phyloP scores from a whole-genome alignment of 2,329 filamentous ascomycete species.

The Cladobotryum protrusum region DNA sequence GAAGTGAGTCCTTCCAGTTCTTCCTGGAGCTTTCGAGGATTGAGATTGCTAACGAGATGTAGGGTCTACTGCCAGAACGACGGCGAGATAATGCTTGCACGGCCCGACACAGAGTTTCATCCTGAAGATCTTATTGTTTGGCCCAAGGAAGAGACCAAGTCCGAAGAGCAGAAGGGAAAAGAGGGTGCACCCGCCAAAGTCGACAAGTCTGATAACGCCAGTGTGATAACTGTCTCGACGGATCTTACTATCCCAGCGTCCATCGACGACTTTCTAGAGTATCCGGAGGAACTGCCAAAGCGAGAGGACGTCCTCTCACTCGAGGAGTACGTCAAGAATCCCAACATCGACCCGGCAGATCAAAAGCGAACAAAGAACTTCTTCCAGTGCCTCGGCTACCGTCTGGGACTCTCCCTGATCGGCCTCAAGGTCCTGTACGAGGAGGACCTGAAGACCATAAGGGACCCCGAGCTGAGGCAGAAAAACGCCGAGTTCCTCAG shows the following conservation, averaged over 20 bases:
- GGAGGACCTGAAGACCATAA: neutral
- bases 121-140: slow-evolving; percentile 10
- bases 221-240: neutral
- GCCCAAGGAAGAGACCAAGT: neutral
- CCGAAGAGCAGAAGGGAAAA: neutral
- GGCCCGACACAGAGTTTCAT: slow-evolving; percentile 10
- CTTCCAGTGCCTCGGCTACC: slow-evolving; percentile 29
- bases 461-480: slow-evolving; percentile 1
- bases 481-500: slow-evolving; percentile 13
- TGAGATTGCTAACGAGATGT: neutral
- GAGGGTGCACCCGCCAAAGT: neutral
- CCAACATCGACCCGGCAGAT: neutral
- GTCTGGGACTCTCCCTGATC: slow-evolving; percentile 31
- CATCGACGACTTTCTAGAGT: slow-evolving; percentile 3
- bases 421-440: slow-evolving; percentile 11
- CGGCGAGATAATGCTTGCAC: slow-evolving; percentile 5
- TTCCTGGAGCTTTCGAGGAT: neutral
- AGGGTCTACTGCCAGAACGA: slow-evolving; percentile 1
- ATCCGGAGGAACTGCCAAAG: slow-evolving; percentile 5
- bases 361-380: slow-evolving; percentile 12
- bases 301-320: slow-evolving; percentile 8
- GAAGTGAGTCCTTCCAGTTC: neutral
- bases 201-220: neutral
- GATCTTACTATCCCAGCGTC: neutral
- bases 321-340: neutral